Evolutionary conservation across 345 rosid species (phyloP).

Genomic region (Reutealis trisperma): DNA sequence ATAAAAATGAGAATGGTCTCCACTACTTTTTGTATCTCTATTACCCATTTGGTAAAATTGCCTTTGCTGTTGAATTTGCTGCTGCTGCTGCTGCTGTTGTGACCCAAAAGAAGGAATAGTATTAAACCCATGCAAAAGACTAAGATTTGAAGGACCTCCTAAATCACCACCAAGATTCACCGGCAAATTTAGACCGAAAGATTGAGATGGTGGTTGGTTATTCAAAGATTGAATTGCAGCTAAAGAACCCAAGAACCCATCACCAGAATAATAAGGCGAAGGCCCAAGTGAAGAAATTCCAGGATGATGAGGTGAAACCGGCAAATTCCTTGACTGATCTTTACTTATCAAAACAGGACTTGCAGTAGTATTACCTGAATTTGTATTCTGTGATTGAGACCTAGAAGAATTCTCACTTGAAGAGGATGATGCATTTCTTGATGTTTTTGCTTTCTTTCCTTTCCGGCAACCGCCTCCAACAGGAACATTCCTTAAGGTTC

Average conservation of each 20-base stretch:
- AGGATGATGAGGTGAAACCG: conserved; percentile 18
- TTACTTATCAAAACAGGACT: conserved; percentile 17
- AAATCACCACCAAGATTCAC: conserved; percentile 17
- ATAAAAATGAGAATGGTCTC: conserved; percentile 18
- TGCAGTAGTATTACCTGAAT: conserved; percentile 11
- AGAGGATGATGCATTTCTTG: conserved; percentile 26
- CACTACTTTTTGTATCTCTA: conserved; percentile 9
- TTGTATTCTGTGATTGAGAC: conserved; percentile 15
- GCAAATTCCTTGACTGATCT: conserved; percentile 18
- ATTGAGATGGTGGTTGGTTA: conserved; percentile 13
- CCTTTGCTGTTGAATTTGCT: conserved; percentile 25
- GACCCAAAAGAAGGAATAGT: conserved; percentile 28
- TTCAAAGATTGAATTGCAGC: conserved; percentile 23
- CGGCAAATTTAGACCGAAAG: conserved; percentile 25
- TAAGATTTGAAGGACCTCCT: conserved; percentile 36
- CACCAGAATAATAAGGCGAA: conserved; percentile 29
- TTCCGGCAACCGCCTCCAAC: conserved; percentile 70
- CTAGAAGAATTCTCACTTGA: conserved; percentile 31
- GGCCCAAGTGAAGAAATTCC: conserved; percentile 24
- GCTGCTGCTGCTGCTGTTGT: conserved; percentile 15
- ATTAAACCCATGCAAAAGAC: conserved; percentile 37
- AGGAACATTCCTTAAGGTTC: conserved; percentile 68
- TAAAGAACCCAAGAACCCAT: conserved; percentile 18
- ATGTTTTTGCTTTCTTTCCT: conserved; percentile 46
- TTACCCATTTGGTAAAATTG: conserved; percentile 28